phyloP scores from a whole-genome alignment of 2,329 filamentous ascomycete genomes.

The Monosporascus cannonballus region DNA sequence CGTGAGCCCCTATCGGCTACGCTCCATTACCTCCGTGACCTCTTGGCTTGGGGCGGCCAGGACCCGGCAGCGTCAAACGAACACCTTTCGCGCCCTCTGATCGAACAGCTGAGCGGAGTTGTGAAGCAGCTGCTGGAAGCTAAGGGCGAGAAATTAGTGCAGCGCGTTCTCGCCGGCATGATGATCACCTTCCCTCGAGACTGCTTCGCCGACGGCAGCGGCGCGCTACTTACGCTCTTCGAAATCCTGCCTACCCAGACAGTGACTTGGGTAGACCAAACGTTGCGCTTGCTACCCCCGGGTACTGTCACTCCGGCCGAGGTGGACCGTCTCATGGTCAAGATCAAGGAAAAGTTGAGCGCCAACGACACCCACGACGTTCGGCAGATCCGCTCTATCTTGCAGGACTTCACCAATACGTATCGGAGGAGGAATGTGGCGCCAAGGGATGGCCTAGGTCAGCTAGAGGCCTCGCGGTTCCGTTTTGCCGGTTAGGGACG shows the following conservation, averaged over 20 bases:
- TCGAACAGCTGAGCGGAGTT: slow-evolving; percentile 62
- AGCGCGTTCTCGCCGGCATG: slow-evolving; percentile 92
- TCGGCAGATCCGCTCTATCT: slow-evolving; percentile 72
- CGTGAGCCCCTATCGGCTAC: slow-evolving; percentile 86
- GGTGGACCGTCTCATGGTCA: slow-evolving; percentile 71
- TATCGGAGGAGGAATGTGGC: slow-evolving; percentile 92
- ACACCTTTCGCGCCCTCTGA: slow-evolving; percentile 50
- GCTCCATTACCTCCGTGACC: slow-evolving; percentile 86
- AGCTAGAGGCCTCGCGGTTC: slow-evolving; percentile 81
- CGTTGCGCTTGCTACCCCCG: slow-evolving; percentile 74
- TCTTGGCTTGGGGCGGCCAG: slow-evolving; percentile 80
- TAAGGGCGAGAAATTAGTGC: slow-evolving; percentile 73
- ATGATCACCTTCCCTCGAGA: slow-evolving; percentile 98
- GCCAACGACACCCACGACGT: slow-evolving; percentile 55
- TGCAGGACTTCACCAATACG: slow-evolving; percentile 95
- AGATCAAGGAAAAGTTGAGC: slow-evolving; percentile 72
- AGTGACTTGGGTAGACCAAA: slow-evolving; percentile 74
- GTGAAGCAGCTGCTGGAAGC: slow-evolving; percentile 66
- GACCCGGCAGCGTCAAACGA: slow-evolving; percentile 58
- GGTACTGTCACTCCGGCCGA: slow-evolving; percentile 78
- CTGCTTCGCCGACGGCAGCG: slow-evolving; percentile 90
- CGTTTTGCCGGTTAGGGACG: slow-evolving; percentile 59
- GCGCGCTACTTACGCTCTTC: slow-evolving; percentile 84
- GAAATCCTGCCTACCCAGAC: slow-evolving; percentile 78
- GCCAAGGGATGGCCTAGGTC: slow-evolving; percentile 83